These are phyloP conservation scores for Candida coquimbonensis DNA, from an alignment of 805 yeast species.

Conservation along the genomic window DNA sequence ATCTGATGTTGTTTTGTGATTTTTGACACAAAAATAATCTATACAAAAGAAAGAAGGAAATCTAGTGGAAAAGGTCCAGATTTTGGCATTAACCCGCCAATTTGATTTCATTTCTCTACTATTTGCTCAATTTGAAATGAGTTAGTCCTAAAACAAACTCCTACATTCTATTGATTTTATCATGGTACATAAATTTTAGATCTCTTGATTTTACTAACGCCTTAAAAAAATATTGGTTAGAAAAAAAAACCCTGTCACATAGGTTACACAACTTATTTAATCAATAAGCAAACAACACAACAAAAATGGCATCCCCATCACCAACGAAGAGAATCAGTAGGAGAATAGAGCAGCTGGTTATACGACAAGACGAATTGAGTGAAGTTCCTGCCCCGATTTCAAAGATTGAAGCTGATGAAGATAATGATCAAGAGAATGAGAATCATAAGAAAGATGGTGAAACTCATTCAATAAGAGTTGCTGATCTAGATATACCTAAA, in stretches of 20 bases:
- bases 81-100: not conserved
- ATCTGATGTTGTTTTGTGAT: not conserved
- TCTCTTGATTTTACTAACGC: too few relatives aligned
- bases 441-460: not conserved
- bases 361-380: not conserved
- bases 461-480: not conserved
- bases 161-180: too few relatives aligned
- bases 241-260: not conserved
- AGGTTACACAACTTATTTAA: too few relatives aligned
- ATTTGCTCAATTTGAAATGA: too few relatives aligned
- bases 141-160: too few relatives aligned
- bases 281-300: not conserved
- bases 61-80: too few relatives aligned
- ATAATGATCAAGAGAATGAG: not conserved
- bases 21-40: not conserved
- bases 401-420: not conserved
- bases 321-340: not conserved
- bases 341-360: not conserved
- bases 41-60: too few relatives aligned
- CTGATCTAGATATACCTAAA: not conserved
- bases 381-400: not conserved
- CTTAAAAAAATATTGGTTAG: not conserved
- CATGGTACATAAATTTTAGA: too few relatives aligned
- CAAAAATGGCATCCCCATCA: not conserved
- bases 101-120: not conserved